A percentile compares a stretch with the other conserved stretches of the same genome.
phyloP scores from a whole-genome alignment of 2,329 filamentous ascomycete genomes.

The Beauveria medogensis region DNA sequence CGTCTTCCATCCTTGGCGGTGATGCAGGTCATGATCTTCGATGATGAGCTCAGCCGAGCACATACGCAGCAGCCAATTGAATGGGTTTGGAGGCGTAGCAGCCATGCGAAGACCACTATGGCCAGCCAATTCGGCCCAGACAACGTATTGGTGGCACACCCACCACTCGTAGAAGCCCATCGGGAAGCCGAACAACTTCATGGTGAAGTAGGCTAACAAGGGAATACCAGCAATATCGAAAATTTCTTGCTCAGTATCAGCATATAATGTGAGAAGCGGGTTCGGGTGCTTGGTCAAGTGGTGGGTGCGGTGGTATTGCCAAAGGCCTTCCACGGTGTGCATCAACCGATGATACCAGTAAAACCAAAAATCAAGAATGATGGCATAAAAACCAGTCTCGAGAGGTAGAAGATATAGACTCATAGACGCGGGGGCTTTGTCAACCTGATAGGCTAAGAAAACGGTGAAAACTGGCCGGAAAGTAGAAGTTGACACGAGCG shows the following conservation, averaged over 20 bases:
- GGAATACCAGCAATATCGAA: slow-evolving; percentile 35
- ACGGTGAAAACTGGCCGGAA: slow-evolving; percentile 18
- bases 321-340: slow-evolving; percentile 30
- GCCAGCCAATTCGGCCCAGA: slow-evolving; percentile 31
- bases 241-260: slow-evolving; percentile 33
- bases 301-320: slow-evolving; percentile 33
- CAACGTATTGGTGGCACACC: slow-evolving; percentile 36
- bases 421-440: slow-evolving; percentile 11
- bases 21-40: slow-evolving; percentile 36
- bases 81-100: slow-evolving; percentile 24
- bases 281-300: slow-evolving; percentile 37
- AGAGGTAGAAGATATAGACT: slow-evolving; percentile 21
- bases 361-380: slow-evolving; percentile 28
- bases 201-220: slow-evolving; percentile 27
- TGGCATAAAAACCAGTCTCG: slow-evolving; percentile 25
- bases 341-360: slow-evolving; percentile 26
- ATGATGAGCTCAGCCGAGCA: slow-evolving; percentile 29
- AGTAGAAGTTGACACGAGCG: slow-evolving; percentile 17
- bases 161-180: slow-evolving; percentile 41
- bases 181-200: slow-evolving; percentile 28
- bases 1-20: slow-evolving; percentile 26
- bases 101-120: slow-evolving; percentile 32
- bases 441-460: slow-evolving; percentile 19
- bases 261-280: slow-evolving; percentile 31
- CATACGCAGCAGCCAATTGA: slow-evolving; percentile 25